Base-by-base conservation (phyloP, 139 green algal genomes). In the Chlorella sp. region DNA sequence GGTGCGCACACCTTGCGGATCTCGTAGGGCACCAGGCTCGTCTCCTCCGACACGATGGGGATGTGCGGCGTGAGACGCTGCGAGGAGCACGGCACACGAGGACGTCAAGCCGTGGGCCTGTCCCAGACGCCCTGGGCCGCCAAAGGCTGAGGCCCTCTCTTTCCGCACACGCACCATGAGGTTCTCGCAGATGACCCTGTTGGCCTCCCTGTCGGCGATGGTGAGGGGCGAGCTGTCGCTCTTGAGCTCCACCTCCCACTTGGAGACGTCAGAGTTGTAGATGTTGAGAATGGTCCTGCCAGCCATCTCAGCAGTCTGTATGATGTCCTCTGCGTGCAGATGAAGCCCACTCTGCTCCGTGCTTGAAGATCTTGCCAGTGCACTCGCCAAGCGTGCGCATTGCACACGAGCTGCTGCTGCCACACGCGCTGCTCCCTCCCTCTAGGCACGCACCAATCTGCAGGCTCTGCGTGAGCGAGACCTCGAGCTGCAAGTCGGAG, bases 1-100 rank as follows among this genome's bases (percentile, higher is more conserved):
- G 17, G 49, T 17, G 17, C 10, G 17, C 49, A 26, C 65, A 88
- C 86, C 82, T 93, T 87, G 55, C 91, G 79, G 1, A 89, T 83
- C 0, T 83, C 75, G 64, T 90, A 89, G 2, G 83, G 59, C 59
- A 87, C 66, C 55, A 86, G 62, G 35, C 82, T 83, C 62, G 90
- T 95, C 73, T 97, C 92, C 78, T 97, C 92, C 24, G 83, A 91
- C 5, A 96, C 82, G 71, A 97, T 96, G 35, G 92, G 91, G 24
- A 97, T 83, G 81, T 95, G 90, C 0, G 92, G 92, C 0, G 74
- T 81, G 3, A 89, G 69, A 27, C 73, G 69, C 55, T 77, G 72
- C 32, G 80, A 70, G 64, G 6, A 68, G 23, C 4, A 22, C 4
- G 4, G 26, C 26, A 64, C 59, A 27, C 59, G 26, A 10, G 22